Evolutionary conservation across 164 flowering plant genomes (phyloP), one percentile per base, ranked within the genome.

Genomic region (Nelumbo lutea): DNA sequence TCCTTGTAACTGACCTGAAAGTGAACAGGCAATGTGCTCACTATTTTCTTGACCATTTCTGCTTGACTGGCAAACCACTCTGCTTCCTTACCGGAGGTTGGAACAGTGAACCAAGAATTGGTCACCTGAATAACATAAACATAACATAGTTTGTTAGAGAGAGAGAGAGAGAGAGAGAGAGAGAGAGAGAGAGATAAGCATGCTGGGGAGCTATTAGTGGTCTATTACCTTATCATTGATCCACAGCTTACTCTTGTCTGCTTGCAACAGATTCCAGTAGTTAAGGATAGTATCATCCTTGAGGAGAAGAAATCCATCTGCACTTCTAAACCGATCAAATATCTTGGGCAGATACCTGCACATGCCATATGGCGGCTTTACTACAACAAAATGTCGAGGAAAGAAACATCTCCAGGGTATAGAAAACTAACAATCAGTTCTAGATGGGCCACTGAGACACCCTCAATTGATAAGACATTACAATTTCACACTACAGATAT

Each of bases 251-350:
- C 70, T 78, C 74, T 81, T 90, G 80, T 96, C 98, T 15, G 96
- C 99, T 78, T 91, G 95, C 27, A 90, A 78, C 64, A 96, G 77
- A 83, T 89, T 96, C 99, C 99, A 96, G 83, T 96, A 96, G 82
- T 96, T 96, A 59, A 93, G 93, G 77, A 96, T 72, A 0, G 98
- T 93, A 78, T 96, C 81, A 65, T 96, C 99, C 68, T 89, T 88
- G 48, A 96, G 89, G 82, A 93, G 90, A 42, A 96, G 71, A 81
- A 91, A 96, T 53, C 99, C 99, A 65, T 96, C 99, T 58, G 98
- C 99, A 80, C 93, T 83, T 43, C 79, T 53, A 65, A 75, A 96
- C 67, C 84, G 77, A 65, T 85, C 71, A 67, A 96, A 90, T 75
- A 90, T 79, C 69, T 80, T 83, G 11, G 97, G 95, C 59, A 93